Evolutionary conservation across 257 asterid species (phyloP).

Genomic region (Plantago ovata): DNA sequence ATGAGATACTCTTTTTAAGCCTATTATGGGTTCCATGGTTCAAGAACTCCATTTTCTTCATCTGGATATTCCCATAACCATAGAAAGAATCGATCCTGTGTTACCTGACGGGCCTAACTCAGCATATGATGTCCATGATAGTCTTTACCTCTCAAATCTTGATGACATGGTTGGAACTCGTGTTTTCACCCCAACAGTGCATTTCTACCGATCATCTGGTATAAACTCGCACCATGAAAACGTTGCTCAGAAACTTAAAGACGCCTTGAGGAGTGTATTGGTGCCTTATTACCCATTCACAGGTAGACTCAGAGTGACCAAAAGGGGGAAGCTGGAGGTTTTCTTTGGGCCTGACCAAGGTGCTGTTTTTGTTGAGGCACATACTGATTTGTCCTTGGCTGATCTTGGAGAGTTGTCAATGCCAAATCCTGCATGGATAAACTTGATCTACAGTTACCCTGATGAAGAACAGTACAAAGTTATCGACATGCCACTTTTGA

Average conservation of each 20-base stretch:
- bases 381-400: slow-evolving; percentile 37
- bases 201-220: slow-evolving; percentile 43
- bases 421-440: slow-evolving; percentile 80
- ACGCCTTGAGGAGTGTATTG: slow-evolving; percentile 52
- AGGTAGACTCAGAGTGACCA: slow-evolving; percentile 62
- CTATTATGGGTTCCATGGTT: slow-evolving; percentile 49
- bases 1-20: slow-evolving; percentile 9
- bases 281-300: slow-evolving; percentile 85
- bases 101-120: slow-evolving; percentile 34
- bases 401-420: slow-evolving; percentile 66
- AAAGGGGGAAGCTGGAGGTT: slow-evolving; percentile 65
- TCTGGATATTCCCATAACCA: slow-evolving; percentile 51
- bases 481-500: slow-evolving; percentile 78
- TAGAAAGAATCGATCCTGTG: slow-evolving; percentile 41
- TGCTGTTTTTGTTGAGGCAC: slow-evolving; percentile 68
- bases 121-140: slow-evolving; percentile 26
- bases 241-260: slow-evolving; percentile 39
- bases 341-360: slow-evolving; percentile 72
- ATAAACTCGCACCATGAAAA: slow-evolving; percentile 10
- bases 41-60: slow-evolving; percentile 71
- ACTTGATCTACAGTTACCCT: slow-evolving; percentile 55
- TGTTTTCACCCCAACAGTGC: slow-evolving; percentile 77
- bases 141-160: slow-evolving; percentile 84
- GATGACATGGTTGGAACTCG: slow-evolving; percentile 88
- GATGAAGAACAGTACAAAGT: slow-evolving; percentile 68